Percentiles rank a stretch among this genome's conserved stretches.
Conservation (phyloP, 2,329 filamentous ascomycete genomes). For the Pseudogymnoascus verrucosus region DNA sequence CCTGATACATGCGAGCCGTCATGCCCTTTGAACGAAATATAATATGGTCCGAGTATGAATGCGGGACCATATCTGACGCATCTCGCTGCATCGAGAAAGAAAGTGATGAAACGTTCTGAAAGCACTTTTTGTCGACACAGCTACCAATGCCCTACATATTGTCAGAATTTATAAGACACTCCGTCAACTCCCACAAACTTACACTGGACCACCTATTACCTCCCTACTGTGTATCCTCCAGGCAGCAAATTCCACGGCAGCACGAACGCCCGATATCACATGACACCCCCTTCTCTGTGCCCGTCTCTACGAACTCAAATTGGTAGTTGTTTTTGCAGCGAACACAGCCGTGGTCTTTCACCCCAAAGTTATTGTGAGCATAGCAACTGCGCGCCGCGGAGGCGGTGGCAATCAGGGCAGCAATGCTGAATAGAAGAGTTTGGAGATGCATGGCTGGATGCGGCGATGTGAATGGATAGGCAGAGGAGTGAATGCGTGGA, state of each 20-base stretch:
- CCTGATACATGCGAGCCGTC: not conserved
- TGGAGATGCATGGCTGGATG: not conserved
- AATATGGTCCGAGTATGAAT: not conserved
- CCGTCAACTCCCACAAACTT: not conserved
- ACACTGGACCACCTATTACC: not conserved
- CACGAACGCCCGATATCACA: not conserved
- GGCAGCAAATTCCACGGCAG: not conserved
- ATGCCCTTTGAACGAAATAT: not conserved
- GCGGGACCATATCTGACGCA: not conserved
- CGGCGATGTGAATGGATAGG: not conserved
- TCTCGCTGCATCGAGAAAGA: not conserved
- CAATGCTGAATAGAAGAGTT: not conserved
- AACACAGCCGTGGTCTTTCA: not conserved
- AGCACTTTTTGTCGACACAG: not conserved
- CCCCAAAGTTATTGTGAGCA: not conserved
- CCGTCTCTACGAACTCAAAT: not conserved
- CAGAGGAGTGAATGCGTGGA: not conserved
- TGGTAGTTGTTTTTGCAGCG: not conserved
- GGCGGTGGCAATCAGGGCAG: not conserved
- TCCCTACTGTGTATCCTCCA: not conserved
- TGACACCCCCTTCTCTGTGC: not conserved
- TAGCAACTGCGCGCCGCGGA: not conserved
- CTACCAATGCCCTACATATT: not conserved
- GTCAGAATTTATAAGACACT: not conserved
- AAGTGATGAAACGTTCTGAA: not conserved